Base-by-base conservation (phyloP, 805 yeast genomes). In the Groenewaldozyma salmanticensis region DNA sequence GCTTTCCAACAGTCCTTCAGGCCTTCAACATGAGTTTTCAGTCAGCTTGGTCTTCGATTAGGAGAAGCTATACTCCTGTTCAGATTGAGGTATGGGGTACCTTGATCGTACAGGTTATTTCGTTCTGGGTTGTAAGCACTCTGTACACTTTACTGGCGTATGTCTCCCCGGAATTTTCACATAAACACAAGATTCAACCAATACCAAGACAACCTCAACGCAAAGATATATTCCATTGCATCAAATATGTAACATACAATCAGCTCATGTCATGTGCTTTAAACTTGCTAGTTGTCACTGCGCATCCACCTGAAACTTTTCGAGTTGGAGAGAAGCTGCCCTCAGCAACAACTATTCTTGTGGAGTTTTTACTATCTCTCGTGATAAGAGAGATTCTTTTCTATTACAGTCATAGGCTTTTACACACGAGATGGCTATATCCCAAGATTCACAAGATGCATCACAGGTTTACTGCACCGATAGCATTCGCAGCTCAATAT, bases 391-490 rank as follows among this genome's bases (percentile, higher is more conserved):
- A 46, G 29, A 41, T 37, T 4, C 18, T 39, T 16, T 46, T 46
- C 40, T 46, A 46, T 31, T 46, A 46, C 36, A 19, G 35, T 9
- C 50, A 46, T 29, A 43, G 50, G 13, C 7, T 36, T 6, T 31
- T 46, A 6, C 50, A 46, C 27, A 21, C 21, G 15, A 36, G 35
- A 17, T 24, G 11, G 39, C 31, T 41, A 5, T 46, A 46, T 33
- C 43, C 45, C 11, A 17, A 15, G 18, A 18, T 46, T 34, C 50
- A 46, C 35, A 46, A 46, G 36, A 35, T 34, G 17, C 50, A 46
- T 32, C 50, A 46, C 37, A 41, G 38, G 35, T 46, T 44, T 36
- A 46, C 50, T 5, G 50, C 50, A 3, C 50, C 50, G 5, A 36
- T 46, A 35, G 44, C 47, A 5, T 35, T 46, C 21, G 36, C 50